Evolutionary conservation across 78 protist genomes (phyloP).

Genomic region (Polysphondylium violaceum): DNA sequence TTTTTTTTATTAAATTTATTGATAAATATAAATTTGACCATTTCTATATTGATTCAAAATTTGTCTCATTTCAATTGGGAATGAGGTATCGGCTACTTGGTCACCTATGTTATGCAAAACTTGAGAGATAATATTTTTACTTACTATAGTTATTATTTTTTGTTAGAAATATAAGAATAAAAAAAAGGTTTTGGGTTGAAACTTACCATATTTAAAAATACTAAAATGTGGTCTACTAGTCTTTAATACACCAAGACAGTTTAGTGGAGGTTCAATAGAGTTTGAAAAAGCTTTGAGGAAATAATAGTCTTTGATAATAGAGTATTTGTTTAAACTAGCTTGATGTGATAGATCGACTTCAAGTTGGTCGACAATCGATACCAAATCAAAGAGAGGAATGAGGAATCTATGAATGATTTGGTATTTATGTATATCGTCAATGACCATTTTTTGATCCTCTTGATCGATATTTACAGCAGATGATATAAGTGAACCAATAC

Average conservation of each 20-base stretch:
- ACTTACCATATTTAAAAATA: constrained; percentile 43
- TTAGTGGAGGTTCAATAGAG: constrained; percentile 22
- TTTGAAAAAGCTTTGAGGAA: constrained; percentile 3
- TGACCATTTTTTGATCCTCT: background rate
- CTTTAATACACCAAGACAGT: constrained; percentile 37
- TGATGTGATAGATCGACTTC: background rate
- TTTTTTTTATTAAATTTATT: background rate
- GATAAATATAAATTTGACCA: constrained; percentile 23
- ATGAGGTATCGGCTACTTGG: constrained; percentile 55
- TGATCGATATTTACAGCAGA: background rate
- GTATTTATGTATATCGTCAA: constrained; percentile 15
- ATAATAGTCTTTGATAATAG: constrained; percentile 24
- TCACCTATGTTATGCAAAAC: constrained; percentile 24
- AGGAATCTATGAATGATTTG: constrained; percentile 52
- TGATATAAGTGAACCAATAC: constrained; percentile 4
- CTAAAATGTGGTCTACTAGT: constrained; percentile 67
- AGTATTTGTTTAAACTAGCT: constrained; percentile 5
- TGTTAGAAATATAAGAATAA: no score
- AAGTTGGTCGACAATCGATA: background rate
- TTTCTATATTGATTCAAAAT: constrained; percentile 33
- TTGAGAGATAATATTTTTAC: constrained; percentile 40
- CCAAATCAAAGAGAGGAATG: constrained; percentile 1
- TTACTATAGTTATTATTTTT: no score
- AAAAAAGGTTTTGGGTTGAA: no score
- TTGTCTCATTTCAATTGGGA: constrained; percentile 24